Base-by-base conservation (phyloP, 208 protist species). In the Trypanosoma grayi region DNA sequence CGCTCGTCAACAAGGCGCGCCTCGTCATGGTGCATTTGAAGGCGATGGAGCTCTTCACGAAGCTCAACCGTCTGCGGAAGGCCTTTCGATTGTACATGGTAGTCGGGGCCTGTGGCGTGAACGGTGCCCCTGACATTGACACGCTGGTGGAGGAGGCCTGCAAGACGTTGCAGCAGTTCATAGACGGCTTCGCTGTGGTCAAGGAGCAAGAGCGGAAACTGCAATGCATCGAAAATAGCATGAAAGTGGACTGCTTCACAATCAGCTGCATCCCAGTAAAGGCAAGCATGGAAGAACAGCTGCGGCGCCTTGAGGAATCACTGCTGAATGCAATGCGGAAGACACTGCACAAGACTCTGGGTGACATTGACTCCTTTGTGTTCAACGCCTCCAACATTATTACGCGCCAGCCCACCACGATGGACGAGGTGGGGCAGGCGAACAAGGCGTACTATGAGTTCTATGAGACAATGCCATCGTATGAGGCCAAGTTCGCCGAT, bases 201-300 rank as follows among this genome's bases (percentile, higher is more conserved):
- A 93, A 96, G 70, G 78, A 92, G 9, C 92, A 93, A 58, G 58
- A 72, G 10, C 64, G 74, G 40, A 96, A 97, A 70, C 66, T 94
- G 25, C 69, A 87, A 41, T 83, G 80, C 55, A 90, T 99, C 44
- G 94, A 97, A 45, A 84, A 95, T 59, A 63, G 65, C 9, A 86
- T 95, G 58, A 83, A 87, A 60, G 81, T 98, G 10, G 95, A 97
- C 74, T 98, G 95, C 75, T 95, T 98, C 54, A 78, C 80, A 28
- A 83, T 98, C 53, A 93, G 84, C 64, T 96, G 87, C 10, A 74
- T 92, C 20, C 90, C 90, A 2, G 80, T 98, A 33, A 98, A 97
- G 76, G 82, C 81, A 0, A 90, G 79, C 62, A 90, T 98, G 28
- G 93, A 98, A 50, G 91, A 97, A 60, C 89, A 97, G 59, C 62